Conservation (phyloP, 176 grass and related monocot genomes). For the Melocanna baccifera region DNA sequence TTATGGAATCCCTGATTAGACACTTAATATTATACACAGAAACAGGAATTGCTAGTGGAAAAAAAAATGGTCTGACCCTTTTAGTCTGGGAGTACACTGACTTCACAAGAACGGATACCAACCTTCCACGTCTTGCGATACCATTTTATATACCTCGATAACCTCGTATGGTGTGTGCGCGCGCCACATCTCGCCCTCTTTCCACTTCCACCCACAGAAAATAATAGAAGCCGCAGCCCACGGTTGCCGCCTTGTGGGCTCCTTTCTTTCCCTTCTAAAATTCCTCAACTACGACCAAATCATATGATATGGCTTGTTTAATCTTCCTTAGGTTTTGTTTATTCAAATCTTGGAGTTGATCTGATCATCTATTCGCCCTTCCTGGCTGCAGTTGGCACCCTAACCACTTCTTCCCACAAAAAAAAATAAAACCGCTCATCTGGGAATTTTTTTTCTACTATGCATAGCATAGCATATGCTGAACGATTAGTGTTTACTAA, state of each 20-base stretch:
- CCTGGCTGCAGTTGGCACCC: constrained; percentile 14
- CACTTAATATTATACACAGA: constrained; percentile 20
- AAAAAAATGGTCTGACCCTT: constrained; percentile 18
- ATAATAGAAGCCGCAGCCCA: constrained; percentile 20
- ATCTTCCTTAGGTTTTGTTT: constrained; percentile 7
- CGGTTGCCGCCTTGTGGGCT: constrained; percentile 29
- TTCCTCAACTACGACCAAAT: neutral
- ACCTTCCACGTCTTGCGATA: constrained; percentile 48
- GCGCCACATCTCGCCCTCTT: constrained; percentile 26
- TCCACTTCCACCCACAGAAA: constrained; percentile 36
- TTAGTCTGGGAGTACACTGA: neutral
- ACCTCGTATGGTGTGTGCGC: constrained; percentile 61
- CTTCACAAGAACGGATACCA: constrained; percentile 49
- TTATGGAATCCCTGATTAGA: constrained; percentile 12
- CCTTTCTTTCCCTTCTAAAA: constrained; percentile 23
- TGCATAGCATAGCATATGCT: constrained; percentile 11
- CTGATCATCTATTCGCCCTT: constrained; percentile 12
- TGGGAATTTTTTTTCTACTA: neutral
- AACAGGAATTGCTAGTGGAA: neutral
- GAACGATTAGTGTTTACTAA: neutral
- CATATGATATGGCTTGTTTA: constrained; percentile 18
- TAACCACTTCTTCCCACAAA: constrained; percentile 9
- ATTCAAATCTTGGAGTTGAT: constrained; percentile 28
- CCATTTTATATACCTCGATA: constrained; percentile 26
- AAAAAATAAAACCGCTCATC: neutral